Conservation (phyloP, 2,329 filamentous ascomycete species). For the Bipolaris zeicola region DNA sequence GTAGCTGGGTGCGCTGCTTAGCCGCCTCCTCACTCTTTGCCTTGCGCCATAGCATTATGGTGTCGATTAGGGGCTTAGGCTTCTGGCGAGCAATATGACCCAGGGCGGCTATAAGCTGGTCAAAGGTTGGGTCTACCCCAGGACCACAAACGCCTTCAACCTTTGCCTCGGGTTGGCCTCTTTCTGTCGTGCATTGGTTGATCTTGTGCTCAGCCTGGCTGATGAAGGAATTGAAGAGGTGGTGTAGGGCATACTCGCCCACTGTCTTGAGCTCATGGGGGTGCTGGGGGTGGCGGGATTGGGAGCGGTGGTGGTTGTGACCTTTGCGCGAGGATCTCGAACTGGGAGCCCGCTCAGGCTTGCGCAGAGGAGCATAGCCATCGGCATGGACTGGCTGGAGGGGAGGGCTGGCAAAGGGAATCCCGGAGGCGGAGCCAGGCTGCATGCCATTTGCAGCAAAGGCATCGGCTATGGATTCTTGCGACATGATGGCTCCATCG, state of each 20-base stretch:
- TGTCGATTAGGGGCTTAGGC: slow-evolving; percentile 93
- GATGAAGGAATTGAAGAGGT: slow-evolving; percentile 97
- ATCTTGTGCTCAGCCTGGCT: slow-evolving; percentile 96
- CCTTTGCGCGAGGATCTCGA: slow-evolving; percentile 73
- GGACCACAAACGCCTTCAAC: slow-evolving; percentile 91
- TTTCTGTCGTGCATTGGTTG: slow-evolving; percentile 79
- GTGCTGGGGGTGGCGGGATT: slow-evolving; percentile 65
- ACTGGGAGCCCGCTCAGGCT: slow-evolving; percentile 55
- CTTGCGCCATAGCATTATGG: slow-evolving; percentile 98
- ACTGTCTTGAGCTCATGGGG: slow-evolving; percentile 85
- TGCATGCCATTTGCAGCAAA: slow-evolving; percentile 40
- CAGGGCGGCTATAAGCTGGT: slow-evolving; percentile 90
- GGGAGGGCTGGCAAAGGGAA: slow-evolving; percentile 16
- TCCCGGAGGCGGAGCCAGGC: slow-evolving; percentile 14
- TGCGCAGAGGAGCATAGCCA: slow-evolving; percentile 31
- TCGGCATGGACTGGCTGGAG: slow-evolving; percentile 20
- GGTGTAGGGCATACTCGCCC: slow-evolving; percentile 96
- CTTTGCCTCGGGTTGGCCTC: slow-evolving; percentile 79
- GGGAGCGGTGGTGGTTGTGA: slow-evolving; percentile 78
- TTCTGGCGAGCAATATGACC: slow-evolving; percentile 94
- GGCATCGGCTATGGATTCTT: slow-evolving; percentile 47
- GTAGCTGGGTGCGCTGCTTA: slow-evolving; percentile 39
- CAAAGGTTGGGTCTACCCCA: slow-evolving; percentile 85
- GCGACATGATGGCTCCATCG: slow-evolving; percentile 50
- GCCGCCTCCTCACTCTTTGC: slow-evolving; percentile 86